Percentiles rank a stretch among this genome's conserved stretches.
Evolutionary conservation across 1,139 yeast species (phyloP).

Genomic region (Taphrina flavorubra): DNA sequence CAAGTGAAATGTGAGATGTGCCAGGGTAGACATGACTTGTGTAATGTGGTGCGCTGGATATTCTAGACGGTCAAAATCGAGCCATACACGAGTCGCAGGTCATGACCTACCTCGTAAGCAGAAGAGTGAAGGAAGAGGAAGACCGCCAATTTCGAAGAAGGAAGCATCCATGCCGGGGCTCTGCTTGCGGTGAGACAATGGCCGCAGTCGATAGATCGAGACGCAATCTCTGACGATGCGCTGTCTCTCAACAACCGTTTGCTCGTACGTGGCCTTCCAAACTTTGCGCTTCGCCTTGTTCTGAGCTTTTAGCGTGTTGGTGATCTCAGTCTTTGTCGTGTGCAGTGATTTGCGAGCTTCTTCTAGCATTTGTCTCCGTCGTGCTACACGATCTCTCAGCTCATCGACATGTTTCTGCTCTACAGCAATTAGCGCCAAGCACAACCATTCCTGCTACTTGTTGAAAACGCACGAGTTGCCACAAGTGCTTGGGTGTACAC

Average conservation of each 20-base stretch:
- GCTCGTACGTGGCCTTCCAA: slow-evolving; percentile 20
- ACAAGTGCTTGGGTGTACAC: slow-evolving; percentile 18
- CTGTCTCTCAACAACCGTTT: slow-evolving; percentile 7
- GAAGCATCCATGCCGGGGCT: background rate
- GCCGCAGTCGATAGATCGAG: slow-evolving; percentile 10
- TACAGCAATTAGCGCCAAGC: slow-evolving; percentile 1
- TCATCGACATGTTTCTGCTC: slow-evolving; percentile 27
- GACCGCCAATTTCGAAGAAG: slow-evolving; percentile 22
- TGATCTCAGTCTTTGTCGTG: background rate
- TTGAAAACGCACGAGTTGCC: background rate
- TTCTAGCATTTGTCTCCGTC: slow-evolving; percentile 28
- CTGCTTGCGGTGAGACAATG: background rate
- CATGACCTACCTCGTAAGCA: slow-evolving; percentile 15
- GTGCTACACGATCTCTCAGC: slow-evolving; percentile 29
- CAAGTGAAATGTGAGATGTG: slow-evolving; percentile 10
- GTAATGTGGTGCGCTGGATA: background rate
- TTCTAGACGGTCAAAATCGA: slow-evolving; percentile 1
- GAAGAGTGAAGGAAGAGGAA: slow-evolving; percentile 22
- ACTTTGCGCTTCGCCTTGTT: slow-evolving; percentile 17
- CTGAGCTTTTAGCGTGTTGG: slow-evolving; percentile 5
- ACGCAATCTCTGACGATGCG: slow-evolving; percentile 8
- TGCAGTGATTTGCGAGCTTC: slow-evolving; percentile 12
- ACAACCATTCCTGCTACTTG: background rate
- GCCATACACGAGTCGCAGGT: no score
- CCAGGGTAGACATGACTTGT: slow-evolving; percentile 3